These are phyloP conservation scores for Podila verticillata DNA, from an alignment of 192 early-diverging fungal genomes.

Conservation along the genomic window DNA sequence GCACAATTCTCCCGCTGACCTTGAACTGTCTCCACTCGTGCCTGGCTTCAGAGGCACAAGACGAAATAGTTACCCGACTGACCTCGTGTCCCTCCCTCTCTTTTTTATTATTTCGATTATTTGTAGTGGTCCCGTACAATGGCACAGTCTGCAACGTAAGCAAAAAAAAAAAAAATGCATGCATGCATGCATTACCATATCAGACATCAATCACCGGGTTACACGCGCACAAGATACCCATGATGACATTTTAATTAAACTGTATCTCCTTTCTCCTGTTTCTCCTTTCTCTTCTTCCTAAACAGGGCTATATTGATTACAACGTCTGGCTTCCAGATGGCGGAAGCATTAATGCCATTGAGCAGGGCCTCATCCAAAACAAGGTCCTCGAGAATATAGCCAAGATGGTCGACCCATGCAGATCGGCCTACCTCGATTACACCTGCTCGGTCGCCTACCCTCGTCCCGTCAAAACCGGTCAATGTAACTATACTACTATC, in stretches of 20 bases:
- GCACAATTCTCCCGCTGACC: background rate
- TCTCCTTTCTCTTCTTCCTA: background rate
- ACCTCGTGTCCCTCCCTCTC: background rate
- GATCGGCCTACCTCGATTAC: constrained; percentile 29
- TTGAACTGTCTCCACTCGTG: background rate
- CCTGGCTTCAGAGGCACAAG: background rate
- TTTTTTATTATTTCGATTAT: background rate
- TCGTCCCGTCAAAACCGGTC: constrained; percentile 28
- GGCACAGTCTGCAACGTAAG: constrained; percentile 45
- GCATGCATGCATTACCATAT: no score
- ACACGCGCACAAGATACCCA: background rate
- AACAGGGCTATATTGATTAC: constrained; percentile 43
- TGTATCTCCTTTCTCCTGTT: background rate
- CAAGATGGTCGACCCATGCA: constrained; percentile 26
- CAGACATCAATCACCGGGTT: background rate
- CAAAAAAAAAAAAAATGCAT: background rate
- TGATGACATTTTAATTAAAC: no score
- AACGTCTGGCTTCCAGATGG: constrained; percentile 36
- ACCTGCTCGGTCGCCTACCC: constrained; percentile 40
- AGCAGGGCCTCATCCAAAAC: constrained; percentile 2
- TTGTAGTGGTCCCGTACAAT: constrained; percentile 37
- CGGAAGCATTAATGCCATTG: constrained; percentile 3
- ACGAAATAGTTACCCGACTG: background rate
- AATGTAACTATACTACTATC: constrained; percentile 30
- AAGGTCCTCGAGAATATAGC: constrained; percentile 3